A percentile compares a stretch with the other conserved stretches of the same genome.
Evolutionary conservation across 1,284 basidiomycete genomes (phyloP).

Genomic region (Moesziomyces parantarcticus): DNA sequence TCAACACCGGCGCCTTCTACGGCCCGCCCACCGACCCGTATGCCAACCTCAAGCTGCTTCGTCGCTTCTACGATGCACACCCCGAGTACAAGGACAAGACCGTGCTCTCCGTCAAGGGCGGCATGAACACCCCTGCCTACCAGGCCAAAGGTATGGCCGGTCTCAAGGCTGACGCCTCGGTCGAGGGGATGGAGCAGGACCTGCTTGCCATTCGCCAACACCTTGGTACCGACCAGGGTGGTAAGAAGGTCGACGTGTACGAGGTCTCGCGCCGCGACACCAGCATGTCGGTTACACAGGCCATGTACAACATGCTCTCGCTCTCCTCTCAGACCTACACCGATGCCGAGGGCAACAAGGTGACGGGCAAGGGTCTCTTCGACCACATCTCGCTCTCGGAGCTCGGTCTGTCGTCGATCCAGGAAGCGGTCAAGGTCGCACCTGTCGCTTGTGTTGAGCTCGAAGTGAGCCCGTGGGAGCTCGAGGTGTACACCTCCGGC

Average conservation of each 20-base stretch:
- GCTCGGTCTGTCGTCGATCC: conserved; percentile 51
- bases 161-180: conserved; percentile 29
- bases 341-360: conserved; percentile 23
- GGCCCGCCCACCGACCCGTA: conserved; percentile 64
- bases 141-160: conserved; percentile 37
- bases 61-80: conserved; percentile 72
- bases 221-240: conserved; percentile 52
- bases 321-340: conserved; percentile 39
- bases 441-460: conserved; percentile 74
- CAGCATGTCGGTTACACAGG: conserved; percentile 23
- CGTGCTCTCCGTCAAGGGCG: conserved; percentile 73
- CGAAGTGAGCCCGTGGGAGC: conserved; percentile 76
- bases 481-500: conserved; percentile 70
- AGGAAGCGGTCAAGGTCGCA: conserved; percentile 43
- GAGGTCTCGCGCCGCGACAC: conserved; percentile 55
- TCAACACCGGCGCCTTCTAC: conserved; percentile 71
- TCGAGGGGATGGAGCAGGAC: conserved; percentile 42
- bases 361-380: conserved; percentile 56
- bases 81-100: conserved; percentile 73
- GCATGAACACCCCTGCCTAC: conserved; percentile 49
- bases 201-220: conserved; percentile 37
- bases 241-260: conserved; percentile 56
- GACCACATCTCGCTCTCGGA: conserved; percentile 60
- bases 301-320: conserved; percentile 52
- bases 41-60: conserved; percentile 70